phyloP scores from a whole-genome alignment of 2,329 filamentous ascomycete genomes.

The Ceratocystis alfenasii region DNA sequence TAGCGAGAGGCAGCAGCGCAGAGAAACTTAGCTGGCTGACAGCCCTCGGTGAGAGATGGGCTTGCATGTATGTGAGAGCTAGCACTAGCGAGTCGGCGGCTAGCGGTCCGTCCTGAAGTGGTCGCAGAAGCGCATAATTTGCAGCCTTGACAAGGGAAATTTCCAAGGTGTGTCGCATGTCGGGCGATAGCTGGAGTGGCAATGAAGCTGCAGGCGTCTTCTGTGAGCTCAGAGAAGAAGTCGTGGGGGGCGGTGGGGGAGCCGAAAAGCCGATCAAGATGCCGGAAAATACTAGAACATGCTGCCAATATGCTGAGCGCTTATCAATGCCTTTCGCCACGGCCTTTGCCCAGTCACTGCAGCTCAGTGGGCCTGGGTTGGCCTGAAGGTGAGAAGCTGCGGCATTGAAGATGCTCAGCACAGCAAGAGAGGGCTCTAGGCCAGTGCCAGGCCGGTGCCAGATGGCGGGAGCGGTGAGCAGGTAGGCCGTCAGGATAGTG shows the following conservation, averaged over 20 bases:
- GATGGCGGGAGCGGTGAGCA: constrained; percentile 58
- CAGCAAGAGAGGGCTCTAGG: constrained; percentile 49
- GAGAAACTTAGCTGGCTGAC: constrained; percentile 53
- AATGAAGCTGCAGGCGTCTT: constrained; percentile 44
- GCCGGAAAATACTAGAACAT: constrained; percentile 68
- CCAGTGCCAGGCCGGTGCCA: constrained; percentile 49
- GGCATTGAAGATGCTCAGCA: constrained; percentile 61
- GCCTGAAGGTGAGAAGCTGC: constrained; percentile 46
- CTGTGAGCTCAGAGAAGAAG: neutral
- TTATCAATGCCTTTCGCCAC: constrained; percentile 47
- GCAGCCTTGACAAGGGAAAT: constrained; percentile 60
- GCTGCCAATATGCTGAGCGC: constrained; percentile 61
- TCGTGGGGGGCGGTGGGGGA: constrained; percentile 41
- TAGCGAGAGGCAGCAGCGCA: constrained; percentile 54
- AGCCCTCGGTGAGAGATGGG: constrained; percentile 51
- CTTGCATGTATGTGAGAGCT: constrained; percentile 66
- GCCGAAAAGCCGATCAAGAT: constrained; percentile 56
- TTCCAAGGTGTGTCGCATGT: constrained; percentile 57
- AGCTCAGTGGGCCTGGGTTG: constrained; percentile 32
- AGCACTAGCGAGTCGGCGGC: constrained; percentile 48
- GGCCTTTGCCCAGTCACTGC: constrained; percentile 45
- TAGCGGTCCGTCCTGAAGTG: constrained; percentile 32
- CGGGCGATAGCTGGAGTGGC: constrained; percentile 44
- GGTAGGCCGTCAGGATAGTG: constrained; percentile 57
- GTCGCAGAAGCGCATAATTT: constrained; percentile 57